Percentiles rank a stretch among this genome's conserved stretches.
phyloP scores from a whole-genome alignment of 2,329 filamentous ascomycete species.

The Graphium sp. region DNA sequence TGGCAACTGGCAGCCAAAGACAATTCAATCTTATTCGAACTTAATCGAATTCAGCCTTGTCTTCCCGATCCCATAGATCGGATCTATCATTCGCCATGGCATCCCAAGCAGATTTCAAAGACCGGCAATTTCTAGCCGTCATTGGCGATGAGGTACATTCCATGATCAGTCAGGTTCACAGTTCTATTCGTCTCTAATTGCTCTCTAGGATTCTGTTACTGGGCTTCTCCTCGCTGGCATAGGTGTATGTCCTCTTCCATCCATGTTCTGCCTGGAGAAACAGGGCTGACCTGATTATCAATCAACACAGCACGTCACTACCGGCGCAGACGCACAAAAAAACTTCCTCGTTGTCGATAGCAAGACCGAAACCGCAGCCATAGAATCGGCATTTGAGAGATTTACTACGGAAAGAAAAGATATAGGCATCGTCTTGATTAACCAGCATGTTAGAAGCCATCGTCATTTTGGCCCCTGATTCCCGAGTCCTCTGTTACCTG shows the following conservation, averaged over 20 bases:
- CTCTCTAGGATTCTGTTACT: conserved; percentile 77
- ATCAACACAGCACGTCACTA: conserved; percentile 61
- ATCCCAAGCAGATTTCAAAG: conserved; percentile 48
- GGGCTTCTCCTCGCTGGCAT: conserved; percentile 90
- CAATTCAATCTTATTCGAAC: too few relatives aligned
- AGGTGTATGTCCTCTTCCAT: conserved; percentile 41
- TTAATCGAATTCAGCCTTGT: too few relatives aligned
- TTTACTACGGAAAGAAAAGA: conserved; percentile 89
- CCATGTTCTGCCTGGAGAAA: not conserved
- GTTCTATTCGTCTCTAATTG: conserved; percentile 8
- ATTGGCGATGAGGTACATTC: conserved; percentile 79
- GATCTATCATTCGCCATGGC: too few relatives aligned
- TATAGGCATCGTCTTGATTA: conserved; percentile 91
- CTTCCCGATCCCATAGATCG: too few relatives aligned
- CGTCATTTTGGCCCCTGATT: not conserved
- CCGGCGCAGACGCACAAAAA: conserved; percentile 77
- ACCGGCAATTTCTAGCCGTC: conserved; percentile 90
- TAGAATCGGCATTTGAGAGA: conserved; percentile 77
- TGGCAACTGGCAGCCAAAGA: not conserved
- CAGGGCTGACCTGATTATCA: not conserved
- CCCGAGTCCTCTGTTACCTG: not conserved
- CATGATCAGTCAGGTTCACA: not conserved
- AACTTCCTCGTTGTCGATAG: conserved; percentile 94
- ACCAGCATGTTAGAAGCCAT: conserved; percentile 69
- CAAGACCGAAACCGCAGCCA: conserved; percentile 78